Percentiles rank a stretch among this genome's conserved stretches.
Conservation (phyloP, 140 eudicot species). For the Erigeron philadelphicus region DNA sequence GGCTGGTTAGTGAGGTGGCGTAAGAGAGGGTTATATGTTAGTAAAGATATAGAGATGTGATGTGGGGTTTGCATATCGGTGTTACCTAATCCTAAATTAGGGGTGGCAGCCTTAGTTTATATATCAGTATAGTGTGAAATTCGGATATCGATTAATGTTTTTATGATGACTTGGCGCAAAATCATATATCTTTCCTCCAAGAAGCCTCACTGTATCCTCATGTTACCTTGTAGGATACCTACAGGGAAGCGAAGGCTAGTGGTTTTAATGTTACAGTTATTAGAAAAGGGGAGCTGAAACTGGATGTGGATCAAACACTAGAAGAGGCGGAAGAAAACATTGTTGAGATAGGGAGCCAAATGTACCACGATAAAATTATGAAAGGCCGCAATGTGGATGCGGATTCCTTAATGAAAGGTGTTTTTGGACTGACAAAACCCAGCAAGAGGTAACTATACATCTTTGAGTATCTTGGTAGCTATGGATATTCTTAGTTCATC, state of each 20-base stretch:
- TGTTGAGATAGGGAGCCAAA: slow-evolving; percentile 76
- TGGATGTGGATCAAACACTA: slow-evolving; percentile 82
- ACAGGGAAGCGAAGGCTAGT: slow-evolving; percentile 69
- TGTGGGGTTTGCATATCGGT: too few species aligned
- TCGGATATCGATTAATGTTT: too few species aligned
- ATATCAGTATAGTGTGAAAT: too few species aligned
- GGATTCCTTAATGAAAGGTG: slow-evolving; percentile 64
- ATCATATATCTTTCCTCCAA: neutral
- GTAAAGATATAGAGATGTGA: too few species aligned
- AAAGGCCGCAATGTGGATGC: slow-evolving; percentile 56
- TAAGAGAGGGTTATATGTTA: too few species aligned
- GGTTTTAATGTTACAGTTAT: slow-evolving; percentile 82
- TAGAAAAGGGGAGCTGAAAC: slow-evolving; percentile 75
- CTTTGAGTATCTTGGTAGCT: neutral
- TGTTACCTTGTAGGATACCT: slow-evolving; percentile 55
- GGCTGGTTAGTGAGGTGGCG: too few species aligned
- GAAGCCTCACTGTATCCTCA: neutral
- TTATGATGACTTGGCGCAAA: neutral
- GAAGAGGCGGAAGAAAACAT: slow-evolving; percentile 86
- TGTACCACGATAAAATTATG: slow-evolving; percentile 81
- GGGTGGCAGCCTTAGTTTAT: too few species aligned
- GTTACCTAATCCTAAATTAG: too few species aligned
- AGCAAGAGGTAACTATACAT: slow-evolving; percentile 38
- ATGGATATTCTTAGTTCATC: neutral
- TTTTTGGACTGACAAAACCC: slow-evolving; percentile 51